A percentile compares a stretch with the other conserved stretches of the same genome.
phyloP scores from a whole-genome alignment of 164 flowering plant genomes.

The Buxus sempervirens region DNA sequence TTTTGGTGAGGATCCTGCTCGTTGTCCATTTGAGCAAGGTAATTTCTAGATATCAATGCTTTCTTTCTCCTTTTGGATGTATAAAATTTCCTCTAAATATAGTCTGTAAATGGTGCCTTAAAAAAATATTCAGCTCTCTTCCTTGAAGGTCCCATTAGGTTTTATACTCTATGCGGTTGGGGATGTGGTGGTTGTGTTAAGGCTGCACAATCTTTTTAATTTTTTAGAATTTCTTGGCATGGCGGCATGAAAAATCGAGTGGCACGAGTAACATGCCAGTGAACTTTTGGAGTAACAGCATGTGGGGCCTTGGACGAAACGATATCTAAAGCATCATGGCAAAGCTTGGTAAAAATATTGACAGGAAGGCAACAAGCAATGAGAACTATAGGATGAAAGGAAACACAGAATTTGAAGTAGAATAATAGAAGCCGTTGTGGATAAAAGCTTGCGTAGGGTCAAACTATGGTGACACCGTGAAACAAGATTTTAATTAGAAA shows the following conservation, averaged over 20 bases:
- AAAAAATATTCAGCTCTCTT: neutral
- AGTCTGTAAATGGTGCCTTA: neutral
- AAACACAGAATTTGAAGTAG: neutral
- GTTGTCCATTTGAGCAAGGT: constrained; percentile 99
- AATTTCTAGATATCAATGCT: constrained; percentile 2
- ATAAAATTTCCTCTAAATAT: neutral
- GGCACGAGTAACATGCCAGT: too few species aligned
- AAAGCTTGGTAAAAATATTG: neutral
- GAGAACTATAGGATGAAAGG: neutral
- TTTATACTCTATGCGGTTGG: too few species aligned
- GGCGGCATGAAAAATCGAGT: too few species aligned
- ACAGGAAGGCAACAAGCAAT: neutral
- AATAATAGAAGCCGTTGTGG: neutral
- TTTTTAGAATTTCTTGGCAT: too few species aligned
- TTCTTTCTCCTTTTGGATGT: neutral
- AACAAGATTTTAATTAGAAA: neutral
- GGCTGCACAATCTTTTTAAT: too few species aligned
- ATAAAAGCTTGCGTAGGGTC: neutral
- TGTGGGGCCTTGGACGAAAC: too few species aligned
- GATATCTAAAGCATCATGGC: too few species aligned
- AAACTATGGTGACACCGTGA: too few species aligned
- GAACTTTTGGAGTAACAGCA: too few species aligned
- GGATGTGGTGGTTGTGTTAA: too few species aligned
- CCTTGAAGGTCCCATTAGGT: neutral
- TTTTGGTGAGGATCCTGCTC: constrained; percentile 95